phyloP scores from a whole-genome alignment of 805 yeast species.

The Cyberlindnera samutprakarnensis region DNA sequence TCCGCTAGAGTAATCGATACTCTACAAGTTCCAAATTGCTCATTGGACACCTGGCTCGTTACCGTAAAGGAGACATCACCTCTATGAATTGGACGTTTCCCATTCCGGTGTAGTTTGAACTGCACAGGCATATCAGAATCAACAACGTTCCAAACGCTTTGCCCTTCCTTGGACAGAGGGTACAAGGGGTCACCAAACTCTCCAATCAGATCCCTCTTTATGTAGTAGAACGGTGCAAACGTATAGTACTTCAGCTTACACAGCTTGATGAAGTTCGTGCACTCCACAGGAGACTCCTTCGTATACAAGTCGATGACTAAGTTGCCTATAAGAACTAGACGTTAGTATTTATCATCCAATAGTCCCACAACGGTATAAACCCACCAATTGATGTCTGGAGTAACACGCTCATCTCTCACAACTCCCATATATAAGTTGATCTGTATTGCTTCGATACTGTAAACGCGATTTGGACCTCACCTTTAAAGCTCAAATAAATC shows the following conservation, averaged over 20 bases:
- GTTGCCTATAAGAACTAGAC: constrained; percentile 35
- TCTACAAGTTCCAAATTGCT: constrained; percentile 25
- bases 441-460: too few relatives aligned
- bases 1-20: constrained; percentile 31
- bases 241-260: constrained; percentile 47
- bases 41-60: constrained; percentile 4
- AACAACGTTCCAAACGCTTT: constrained; percentile 25
- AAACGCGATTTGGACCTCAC: too few relatives aligned
- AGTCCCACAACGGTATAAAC: too few relatives aligned
- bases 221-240: constrained; percentile 40
- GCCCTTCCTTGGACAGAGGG: constrained; percentile 29
- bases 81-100: constrained; percentile 18
- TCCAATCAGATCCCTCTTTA: constrained; percentile 31
- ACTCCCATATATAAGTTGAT: too few relatives aligned
- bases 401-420: constrained; percentile 36
- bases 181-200: constrained; percentile 43
- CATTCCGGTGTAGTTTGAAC: constrained; percentile 18
- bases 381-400: constrained; percentile 32
- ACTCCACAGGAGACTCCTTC: constrained; percentile 29
- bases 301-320: constrained; percentile 41
- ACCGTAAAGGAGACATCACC: constrained; percentile 32
- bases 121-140: constrained; percentile 8
- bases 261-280: constrained; percentile 43
- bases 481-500: too few relatives aligned
- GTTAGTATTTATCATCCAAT: too few relatives aligned